Evolutionary conservation across 1,284 basidiomycete genomes (phyloP).

Genomic region (Cutaneotrichosporon sp.): DNA sequence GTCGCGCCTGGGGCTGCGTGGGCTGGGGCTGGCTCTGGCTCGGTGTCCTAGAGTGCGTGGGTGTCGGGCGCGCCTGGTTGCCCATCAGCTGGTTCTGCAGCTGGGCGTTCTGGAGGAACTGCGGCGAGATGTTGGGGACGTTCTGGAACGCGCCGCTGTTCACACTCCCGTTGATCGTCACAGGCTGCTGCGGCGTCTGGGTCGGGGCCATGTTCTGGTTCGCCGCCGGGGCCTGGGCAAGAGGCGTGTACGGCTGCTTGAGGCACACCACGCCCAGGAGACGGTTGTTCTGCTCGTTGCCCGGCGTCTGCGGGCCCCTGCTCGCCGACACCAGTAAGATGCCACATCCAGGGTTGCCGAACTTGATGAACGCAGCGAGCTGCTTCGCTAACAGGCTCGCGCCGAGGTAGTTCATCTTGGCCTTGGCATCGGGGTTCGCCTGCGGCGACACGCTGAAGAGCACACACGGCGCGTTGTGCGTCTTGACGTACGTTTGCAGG

Average conservation of each 20-base stretch:
- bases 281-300: conserved; percentile 16
- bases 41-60: conserved; percentile 13
- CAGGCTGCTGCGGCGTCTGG: conserved; percentile 7
- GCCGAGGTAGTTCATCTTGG: conserved; percentile 22
- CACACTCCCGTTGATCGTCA: background rate
- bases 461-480: conserved; percentile 25
- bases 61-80: conserved; percentile 13
- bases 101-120: conserved; percentile 15
- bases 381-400: conserved; percentile 22
- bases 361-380: conserved; percentile 24
- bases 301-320: conserved; percentile 7
- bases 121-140: conserved; percentile 7
- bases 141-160: background rate
- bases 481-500: conserved; percentile 25
- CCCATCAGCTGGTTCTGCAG: conserved; percentile 11
- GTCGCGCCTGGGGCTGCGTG: conserved; percentile 16
- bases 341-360: conserved; percentile 28
- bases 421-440: conserved; percentile 13
- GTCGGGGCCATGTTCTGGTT: conserved; percentile 2
- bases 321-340: conserved; percentile 25
- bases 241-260: conserved; percentile 6
- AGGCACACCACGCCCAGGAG: conserved; percentile 32
- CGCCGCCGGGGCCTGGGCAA: background rate
- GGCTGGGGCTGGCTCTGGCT: conserved; percentile 10
- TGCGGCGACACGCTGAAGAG: conserved; percentile 17